Evolutionary conservation across 2,329 filamentous ascomycete genomes (phyloP).

Genomic region (Clarireedia monteithiana): DNA sequence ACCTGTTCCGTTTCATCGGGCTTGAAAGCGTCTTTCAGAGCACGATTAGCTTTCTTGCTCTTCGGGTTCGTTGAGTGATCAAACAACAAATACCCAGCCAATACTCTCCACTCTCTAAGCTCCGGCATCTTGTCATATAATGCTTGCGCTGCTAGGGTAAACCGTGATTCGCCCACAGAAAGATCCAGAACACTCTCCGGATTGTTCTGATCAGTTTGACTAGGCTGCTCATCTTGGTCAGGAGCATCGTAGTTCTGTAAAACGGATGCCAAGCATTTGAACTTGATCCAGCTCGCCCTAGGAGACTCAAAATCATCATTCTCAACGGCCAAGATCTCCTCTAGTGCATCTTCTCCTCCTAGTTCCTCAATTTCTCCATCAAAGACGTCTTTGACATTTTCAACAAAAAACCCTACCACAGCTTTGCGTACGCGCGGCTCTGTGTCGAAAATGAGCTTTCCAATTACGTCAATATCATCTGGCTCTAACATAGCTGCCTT

Average conservation of each 20-base stretch:
- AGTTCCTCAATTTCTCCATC: slow-evolving; percentile 76
- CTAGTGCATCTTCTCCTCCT: slow-evolving; percentile 67
- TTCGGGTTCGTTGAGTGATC: slow-evolving; percentile 69
- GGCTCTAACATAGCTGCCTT: slow-evolving; percentile 83
- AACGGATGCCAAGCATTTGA: slow-evolving; percentile 83
- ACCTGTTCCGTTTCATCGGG: slow-evolving; percentile 56
- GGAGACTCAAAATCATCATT: slow-evolving; percentile 71
- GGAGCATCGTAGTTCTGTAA: slow-evolving; percentile 74
- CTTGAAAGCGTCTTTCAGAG: slow-evolving; percentile 23
- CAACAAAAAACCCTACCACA: slow-evolving; percentile 83
- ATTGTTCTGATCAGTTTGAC: slow-evolving; percentile 34
- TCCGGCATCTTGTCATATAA: slow-evolving; percentile 77
- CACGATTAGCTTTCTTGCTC: slow-evolving; percentile 57
- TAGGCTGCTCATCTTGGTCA: slow-evolving; percentile 48
- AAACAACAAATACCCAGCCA: slow-evolving; percentile 85
- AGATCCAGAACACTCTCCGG: slow-evolving; percentile 45
- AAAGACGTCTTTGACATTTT: slow-evolving; percentile 76
- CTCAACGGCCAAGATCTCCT: slow-evolving; percentile 63
- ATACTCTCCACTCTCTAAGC: slow-evolving; percentile 76
- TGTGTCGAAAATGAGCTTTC: slow-evolving; percentile 80
- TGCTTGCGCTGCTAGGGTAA: slow-evolving; percentile 77
- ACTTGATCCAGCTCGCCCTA: slow-evolving; percentile 77
- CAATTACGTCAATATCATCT: slow-evolving; percentile 81
- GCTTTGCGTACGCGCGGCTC: slow-evolving; percentile 81
- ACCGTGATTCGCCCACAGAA: slow-evolving; percentile 66